These are phyloP conservation scores for Rhodomyrtus psidioides DNA, from an alignment of 441 rosid species.

Conservation along the genomic window DNA sequence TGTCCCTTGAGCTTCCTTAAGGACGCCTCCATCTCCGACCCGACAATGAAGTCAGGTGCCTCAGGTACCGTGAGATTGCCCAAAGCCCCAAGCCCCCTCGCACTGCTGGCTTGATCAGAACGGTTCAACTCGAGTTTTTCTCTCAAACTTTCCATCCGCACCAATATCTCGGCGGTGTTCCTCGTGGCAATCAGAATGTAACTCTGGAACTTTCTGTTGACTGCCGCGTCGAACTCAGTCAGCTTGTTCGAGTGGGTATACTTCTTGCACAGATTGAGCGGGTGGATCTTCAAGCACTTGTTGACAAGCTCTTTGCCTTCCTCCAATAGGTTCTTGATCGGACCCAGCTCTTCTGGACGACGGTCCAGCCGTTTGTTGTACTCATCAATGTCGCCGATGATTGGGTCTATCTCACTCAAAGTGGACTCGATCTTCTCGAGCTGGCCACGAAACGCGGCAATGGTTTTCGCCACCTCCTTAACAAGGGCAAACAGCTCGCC, in stretches of 20 bases:
- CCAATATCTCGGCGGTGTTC: too few relatives aligned
- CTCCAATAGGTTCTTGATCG: not conserved
- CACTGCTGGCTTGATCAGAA: not conserved
- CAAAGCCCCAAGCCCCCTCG: not conserved
- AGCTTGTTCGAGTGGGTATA: not conserved
- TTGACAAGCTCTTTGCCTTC: not conserved
- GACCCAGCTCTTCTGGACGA: not conserved
- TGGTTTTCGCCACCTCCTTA: not conserved
- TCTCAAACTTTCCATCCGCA: too few relatives aligned
- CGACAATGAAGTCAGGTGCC: constrained; percentile 3
- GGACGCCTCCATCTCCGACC: not conserved
- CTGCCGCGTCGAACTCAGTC: not conserved
- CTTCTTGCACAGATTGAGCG: not conserved
- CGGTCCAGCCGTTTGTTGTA: not conserved
- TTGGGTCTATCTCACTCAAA: not conserved
- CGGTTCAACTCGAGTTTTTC: too few relatives aligned
- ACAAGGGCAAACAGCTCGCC: not conserved
- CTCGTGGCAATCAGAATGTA: not conserved
- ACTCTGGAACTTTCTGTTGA: not conserved
- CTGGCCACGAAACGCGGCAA: not conserved
- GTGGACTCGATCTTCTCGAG: not conserved
- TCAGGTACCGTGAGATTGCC: not conserved
- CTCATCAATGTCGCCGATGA: not conserved
- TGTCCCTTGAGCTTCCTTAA: not conserved
- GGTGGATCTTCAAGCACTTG: not conserved